phyloP scores from a whole-genome alignment of 257 asterid species.

The Ehretia macrophylla region DNA sequence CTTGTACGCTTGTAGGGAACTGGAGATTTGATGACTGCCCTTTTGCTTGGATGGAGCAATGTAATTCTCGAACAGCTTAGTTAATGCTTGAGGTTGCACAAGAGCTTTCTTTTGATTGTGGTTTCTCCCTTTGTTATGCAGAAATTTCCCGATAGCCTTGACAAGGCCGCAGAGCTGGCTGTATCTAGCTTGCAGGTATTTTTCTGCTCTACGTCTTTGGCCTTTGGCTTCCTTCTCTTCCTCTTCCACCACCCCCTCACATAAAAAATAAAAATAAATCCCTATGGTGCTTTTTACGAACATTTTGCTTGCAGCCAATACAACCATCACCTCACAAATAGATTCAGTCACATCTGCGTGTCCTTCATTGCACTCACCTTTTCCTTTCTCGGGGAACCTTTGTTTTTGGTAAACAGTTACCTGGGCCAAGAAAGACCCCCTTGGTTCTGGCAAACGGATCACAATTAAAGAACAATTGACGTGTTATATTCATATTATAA shows the following conservation, averaged over 20 bases:
- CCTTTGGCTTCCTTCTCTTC: not conserved
- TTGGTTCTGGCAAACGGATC: no score
- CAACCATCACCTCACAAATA: no score
- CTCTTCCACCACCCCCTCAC: not conserved
- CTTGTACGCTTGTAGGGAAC: slow-evolving; percentile 74
- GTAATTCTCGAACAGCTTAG: slow-evolving; percentile 37
- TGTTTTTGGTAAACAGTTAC: no score
- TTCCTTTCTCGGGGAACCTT: no score
- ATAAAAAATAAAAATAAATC: no score
- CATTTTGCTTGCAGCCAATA: no score
- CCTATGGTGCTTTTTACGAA: no score
- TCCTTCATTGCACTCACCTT: no score
- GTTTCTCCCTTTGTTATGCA: slow-evolving; percentile 26
- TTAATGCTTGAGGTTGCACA: slow-evolving; percentile 6
- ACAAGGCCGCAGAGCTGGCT: slow-evolving; percentile 91
- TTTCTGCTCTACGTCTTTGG: not conserved
- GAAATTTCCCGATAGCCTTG: slow-evolving; percentile 88
- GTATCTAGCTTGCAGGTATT: slow-evolving; percentile 95
- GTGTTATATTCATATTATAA: no score
- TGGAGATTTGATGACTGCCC: slow-evolving; percentile 87
- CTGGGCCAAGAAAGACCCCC: no score
- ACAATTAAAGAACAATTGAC: no score
- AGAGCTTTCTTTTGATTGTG: slow-evolving; percentile 19
- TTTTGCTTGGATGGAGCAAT: slow-evolving; percentile 98
- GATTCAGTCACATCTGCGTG: no score